Evolutionary conservation across 164 flowering plant species (phyloP).

Genomic region (Liquidambar formosana): DNA sequence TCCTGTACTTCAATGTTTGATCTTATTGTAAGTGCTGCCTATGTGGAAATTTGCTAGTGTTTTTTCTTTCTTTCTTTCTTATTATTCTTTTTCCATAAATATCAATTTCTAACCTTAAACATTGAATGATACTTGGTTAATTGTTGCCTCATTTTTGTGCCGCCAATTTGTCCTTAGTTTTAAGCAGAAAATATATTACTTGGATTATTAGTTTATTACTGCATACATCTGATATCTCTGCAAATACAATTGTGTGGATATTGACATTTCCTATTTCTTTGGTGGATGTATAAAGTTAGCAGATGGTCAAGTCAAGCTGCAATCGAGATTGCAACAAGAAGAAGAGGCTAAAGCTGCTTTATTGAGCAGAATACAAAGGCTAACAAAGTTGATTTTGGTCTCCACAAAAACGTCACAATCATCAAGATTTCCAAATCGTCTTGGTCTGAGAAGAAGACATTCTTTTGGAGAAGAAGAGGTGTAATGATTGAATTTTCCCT

Average conservation of each 20-base stretch:
- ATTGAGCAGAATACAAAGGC: constrained; percentile 83
- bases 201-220: neutral
- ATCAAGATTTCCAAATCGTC: constrained; percentile 66
- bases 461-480: constrained; percentile 99
- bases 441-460: constrained; percentile 85
- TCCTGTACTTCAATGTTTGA: neutral
- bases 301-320: constrained; percentile 93
- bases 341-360: constrained; percentile 99
- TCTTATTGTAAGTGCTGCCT: neutral
- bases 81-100: too few relatives aligned
- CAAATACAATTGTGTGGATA: neutral
- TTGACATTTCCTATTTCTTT: constrained; percentile 8
- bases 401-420: constrained; percentile 79
- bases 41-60: neutral
- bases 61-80: too few relatives aligned
- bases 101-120: neutral
- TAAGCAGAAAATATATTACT: neutral
- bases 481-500: neutral
- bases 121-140: neutral
- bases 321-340: constrained; percentile 92
- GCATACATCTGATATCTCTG: neutral
- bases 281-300: constrained; percentile 65
- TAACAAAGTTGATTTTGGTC: constrained; percentile 90
- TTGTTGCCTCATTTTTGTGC: neutral
- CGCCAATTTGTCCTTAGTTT: neutral